Evolutionary conservation across 2,329 filamentous ascomycete genomes (phyloP), one percentile per base, ranked within the genome.

Genomic region (Tolypocladium inflatum): DNA sequence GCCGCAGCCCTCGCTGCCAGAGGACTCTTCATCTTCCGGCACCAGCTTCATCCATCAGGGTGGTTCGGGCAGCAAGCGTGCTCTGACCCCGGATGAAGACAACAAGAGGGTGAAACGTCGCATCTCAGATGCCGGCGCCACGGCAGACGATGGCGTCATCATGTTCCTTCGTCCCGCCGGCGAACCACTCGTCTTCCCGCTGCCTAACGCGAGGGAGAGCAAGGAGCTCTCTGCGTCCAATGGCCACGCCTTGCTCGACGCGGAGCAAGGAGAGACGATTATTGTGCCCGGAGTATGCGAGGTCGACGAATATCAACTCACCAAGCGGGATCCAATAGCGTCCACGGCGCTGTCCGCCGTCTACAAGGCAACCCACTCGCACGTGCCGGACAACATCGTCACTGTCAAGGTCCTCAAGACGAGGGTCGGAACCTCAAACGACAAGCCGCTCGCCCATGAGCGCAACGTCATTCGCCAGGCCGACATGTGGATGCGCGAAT

Each of bases 401-500:
- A 84, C 81, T 1, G 81, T 84, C 67, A 85, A 85, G 64, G 80
- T 85, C 1, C 78, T 85, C 62, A 84, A 83, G 69, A 84, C 82
- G 1, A 70, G 76, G 7, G 66, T 75, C 3, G 63, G 73, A 38
- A 73, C 71, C 48, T 61, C 73, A 3, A 69, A 73, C 55, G 67
- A 74, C 50, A 79, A 78, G 57, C 76, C 78, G 2, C 74, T 77
- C 50, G 76, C 81, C 23, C 74, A 75, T 56, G 81, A 82, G 64
- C 76, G 77, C 57, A 81, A 79, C 59, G 78, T 84, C 50, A 83
- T 85, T 62, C 78, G 77, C 1, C 82, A 85, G 65, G 81, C 82
- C 48, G 79, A 84, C 64, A 79, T 81, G 66, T 85, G 82, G 81
- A 69, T 82, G 61, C 80, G 81, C 61, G 82, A 85, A 65, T 80